Base-by-base conservation (phyloP, 805 yeast species). In the Barnettozyma siamensis region DNA sequence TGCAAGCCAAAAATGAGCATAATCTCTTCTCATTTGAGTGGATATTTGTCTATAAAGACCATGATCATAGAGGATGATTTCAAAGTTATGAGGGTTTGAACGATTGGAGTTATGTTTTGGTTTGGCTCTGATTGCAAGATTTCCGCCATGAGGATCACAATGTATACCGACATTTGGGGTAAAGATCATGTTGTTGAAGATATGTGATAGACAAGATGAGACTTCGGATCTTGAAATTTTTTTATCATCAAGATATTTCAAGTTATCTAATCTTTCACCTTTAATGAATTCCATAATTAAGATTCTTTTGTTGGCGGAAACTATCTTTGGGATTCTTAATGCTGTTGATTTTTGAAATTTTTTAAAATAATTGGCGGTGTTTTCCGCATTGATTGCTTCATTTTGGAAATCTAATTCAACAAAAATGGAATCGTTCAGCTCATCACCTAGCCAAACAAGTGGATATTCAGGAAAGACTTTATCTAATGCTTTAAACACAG, bases 141-240 rank as follows among this genome's bases (percentile, higher is more conserved):
- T 93, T 0, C 99, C 99, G 10, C 95, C 96, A 60, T 93, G 99
- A 1, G 99, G 99, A 60, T 93, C 99, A 65, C 99, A 93, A 60
- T 93, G 99, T 33, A 93, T 75, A 1, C 91, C 87, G 18, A 88
- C 95, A 21, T 79, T 81, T 1, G 96, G 95, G 2, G 94, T 83
- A 66, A 93, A 93, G 31, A 93, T 88, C 99, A 93, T 93, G 56
- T 79, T 81, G 66, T 91, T 87, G 69, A 93, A 93, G 23, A 88
- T 80, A 53, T 91, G 96, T 0, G 96, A 79, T 30, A 93, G 69
- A 58, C 97, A 91, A 7, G 81, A 66, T 2, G 94, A 81, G 8
- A 93, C 95, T 47, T 85, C 84, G 1, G 82, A 75, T 19, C 94
- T 67, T 17, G 85, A 76, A 36, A 93, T 87, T 30, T 73, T 54